phyloP scores from a whole-genome alignment of 352 stramenopile species.

The Phytophthora tubulina region DNA sequence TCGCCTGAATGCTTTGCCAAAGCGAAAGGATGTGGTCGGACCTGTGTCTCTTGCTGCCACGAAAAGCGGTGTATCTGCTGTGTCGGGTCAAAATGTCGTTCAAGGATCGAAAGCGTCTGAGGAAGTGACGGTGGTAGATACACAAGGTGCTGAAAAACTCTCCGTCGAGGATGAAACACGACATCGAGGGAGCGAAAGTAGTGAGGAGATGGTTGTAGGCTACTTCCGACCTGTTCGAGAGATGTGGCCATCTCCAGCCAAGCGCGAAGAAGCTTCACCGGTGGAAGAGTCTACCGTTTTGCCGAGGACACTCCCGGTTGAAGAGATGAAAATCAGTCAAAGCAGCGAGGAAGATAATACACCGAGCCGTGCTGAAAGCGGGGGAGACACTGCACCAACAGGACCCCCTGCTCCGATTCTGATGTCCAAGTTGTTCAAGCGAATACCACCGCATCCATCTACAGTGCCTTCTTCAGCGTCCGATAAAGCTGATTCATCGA shows the following conservation, averaged over 20 bases:
- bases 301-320: not conserved
- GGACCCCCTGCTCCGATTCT: conserved; percentile 7
- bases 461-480: not conserved
- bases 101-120: not conserved
- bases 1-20: conserved; percentile 51
- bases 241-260: not conserved
- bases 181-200: conserved; percentile 21
- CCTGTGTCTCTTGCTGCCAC: not conserved
- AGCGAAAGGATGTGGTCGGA: conserved; percentile 20
- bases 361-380: conserved; percentile 7
- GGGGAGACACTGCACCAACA: not conserved
- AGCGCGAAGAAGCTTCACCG: not conserved
- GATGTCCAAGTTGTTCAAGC: conserved; percentile 35
- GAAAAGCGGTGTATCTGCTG: not conserved
- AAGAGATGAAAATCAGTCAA: conserved; percentile 6
- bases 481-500: conserved; percentile 1
- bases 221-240: conserved; percentile 43
- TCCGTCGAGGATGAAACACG: conserved; percentile 12
- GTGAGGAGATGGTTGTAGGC: conserved; percentile 52
- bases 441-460: conserved; percentile 1
- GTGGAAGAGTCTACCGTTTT: not conserved
- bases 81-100: not conserved
- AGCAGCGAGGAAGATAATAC: conserved; percentile 1
- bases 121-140: not conserved
- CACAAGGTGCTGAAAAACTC: not conserved